Conservation (phyloP, 805 yeast genomes). For the Naumovozyma castellii region DNA sequence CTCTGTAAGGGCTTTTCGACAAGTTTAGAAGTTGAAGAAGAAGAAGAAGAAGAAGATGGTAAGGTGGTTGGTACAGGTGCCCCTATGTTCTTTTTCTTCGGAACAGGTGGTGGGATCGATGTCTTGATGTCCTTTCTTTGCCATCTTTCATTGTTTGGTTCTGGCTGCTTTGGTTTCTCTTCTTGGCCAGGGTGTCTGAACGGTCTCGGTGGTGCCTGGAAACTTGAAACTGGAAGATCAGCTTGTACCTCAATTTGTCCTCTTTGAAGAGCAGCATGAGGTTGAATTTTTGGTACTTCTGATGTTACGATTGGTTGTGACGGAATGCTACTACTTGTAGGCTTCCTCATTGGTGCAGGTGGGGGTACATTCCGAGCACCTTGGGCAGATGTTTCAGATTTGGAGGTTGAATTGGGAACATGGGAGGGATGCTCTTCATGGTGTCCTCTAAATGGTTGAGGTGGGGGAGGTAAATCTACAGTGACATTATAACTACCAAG, state of each 20-base stretch:
- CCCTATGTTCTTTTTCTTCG: neutral
- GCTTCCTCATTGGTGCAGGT: neutral
- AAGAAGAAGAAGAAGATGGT: too few relatives aligned
- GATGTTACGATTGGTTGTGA: neutral
- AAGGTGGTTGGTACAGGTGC: neutral
- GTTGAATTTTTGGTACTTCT: neutral
- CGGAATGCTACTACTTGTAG: neutral
- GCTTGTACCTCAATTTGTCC: neutral
- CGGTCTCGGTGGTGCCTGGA: constrained; percentile 24
- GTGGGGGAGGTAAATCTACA: constrained; percentile 27
- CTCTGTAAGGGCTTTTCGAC: neutral
- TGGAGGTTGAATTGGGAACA: neutral
- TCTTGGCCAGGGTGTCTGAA: neutral
- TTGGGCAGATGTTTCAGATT: neutral
- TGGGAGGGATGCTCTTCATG: neutral
- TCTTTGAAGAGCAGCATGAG: neutral
- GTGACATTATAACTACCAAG: constrained; percentile 5
- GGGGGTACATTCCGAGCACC: neutral
- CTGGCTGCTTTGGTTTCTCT: neutral
- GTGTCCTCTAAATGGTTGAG: constrained; percentile 13
- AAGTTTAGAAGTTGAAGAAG: neutral
- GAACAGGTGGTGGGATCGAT: neutral
- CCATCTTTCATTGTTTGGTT: neutral
- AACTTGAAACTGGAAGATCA: constrained; percentile 1
- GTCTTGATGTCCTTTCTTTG: neutral